Evolutionary conservation across 306 rosid species (phyloP), one percentile per base, ranked within the genome.

Genomic region (Cicer cuneatum): DNA sequence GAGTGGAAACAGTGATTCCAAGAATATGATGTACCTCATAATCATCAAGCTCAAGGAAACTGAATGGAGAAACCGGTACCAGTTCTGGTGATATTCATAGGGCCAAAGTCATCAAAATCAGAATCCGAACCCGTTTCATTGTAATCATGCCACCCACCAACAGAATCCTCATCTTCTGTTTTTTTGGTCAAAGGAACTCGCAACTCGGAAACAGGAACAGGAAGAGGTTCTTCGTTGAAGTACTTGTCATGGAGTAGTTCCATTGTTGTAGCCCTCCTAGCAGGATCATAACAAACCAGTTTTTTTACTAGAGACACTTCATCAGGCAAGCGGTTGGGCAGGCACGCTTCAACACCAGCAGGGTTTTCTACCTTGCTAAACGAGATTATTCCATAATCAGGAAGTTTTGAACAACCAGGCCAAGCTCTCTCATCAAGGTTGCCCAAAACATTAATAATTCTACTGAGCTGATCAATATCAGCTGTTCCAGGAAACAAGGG

Each of bases 401-500:
- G 96, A 74, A 95, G 99, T 70, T 80, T 78, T 56, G 79, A 85
- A 80, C 99, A 90, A 39, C 84, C 96, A 1, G 87, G 79, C 97
- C 99, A 95, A 8, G 53, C 82, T 77, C 91, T 89, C 83, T 90
- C 97, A 47, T 93, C 94, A 65, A 92, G 87, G 81, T 90, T 90
- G 62, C 99, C 99, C 48, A 95, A 77, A 69, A 88, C 93, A 69
- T 70, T 52, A 53, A 95, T 85, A 67, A 95, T 95, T 77, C 84
- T 90, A 79, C 96, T 82, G 62, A 95, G 88, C 82, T 95, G 99
- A 68, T 95, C 99, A 5, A 95, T 89, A 81, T 95, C 98, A 21
- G 98, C 82, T 9, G 88, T 84, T 75, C 99, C 98, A 1, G 97
- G 93, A 72, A 95, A 95, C 40, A 95, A 82, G 15, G 99, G 98